Base-by-base conservation (phyloP, 2,329 filamentous ascomycete species). In the Fusarium coicis region DNA sequence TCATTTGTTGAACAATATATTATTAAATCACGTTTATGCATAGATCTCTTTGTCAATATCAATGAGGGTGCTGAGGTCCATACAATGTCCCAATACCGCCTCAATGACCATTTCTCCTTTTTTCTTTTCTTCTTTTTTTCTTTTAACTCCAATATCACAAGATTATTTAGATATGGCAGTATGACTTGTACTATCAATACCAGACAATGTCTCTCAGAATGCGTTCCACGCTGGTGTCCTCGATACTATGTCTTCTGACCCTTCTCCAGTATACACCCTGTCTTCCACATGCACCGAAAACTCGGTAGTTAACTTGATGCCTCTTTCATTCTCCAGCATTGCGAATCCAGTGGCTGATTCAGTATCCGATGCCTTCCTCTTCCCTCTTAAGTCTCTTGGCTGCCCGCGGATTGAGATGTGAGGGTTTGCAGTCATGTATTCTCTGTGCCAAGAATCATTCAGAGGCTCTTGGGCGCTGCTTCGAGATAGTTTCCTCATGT, bases 261-360 rank as follows among this genome's bases (percentile, higher is more conserved):
- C 39, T n/a, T 74, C 74, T 46, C 50, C 67, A 16, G 40, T n/a
- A 21, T 65, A 34, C 18, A 47, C 55, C 32, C 72, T 65, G n/a
- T 75, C 59, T 50, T 76, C 74, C 37, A 77, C 60, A 9, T 67
- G 58, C 11, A 77, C 68, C 21, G 66, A 59, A 10, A 77, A 74
- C 18, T 77, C 74, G 12, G 72, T 75, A 10, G 66, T 76, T 54
- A 76, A 49, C 40, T 66, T 63, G 14, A 77, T 76, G 4, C 62
- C 57, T 26, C 71, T 68, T 16, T 70, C 69, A 14, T 72, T 52
- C 16, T 66, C 54, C 21, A 73, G 12, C 60, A 76, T 72, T 32
- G 67, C 32, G 18, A 74, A 58, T 3, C 71, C 72, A 11, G 44
- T 59, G 18, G 63, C 58, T 15, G 75, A 76, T 16, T 68, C 62